phyloP scores from a whole-genome alignment of 1,139 yeast species.

The Lodderomyces pseudojiufengensis region DNA sequence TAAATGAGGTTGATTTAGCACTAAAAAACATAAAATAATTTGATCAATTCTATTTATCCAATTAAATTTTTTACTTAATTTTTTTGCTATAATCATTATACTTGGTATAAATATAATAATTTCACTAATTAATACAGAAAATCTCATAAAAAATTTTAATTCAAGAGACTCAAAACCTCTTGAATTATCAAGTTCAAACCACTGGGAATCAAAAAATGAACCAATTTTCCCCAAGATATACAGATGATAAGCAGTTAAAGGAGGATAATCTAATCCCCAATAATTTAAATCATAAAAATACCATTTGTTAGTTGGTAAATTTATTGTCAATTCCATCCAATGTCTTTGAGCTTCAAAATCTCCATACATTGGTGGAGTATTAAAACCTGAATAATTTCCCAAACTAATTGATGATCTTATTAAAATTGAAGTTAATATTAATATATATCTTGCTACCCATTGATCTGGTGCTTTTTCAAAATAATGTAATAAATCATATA shows the following conservation, averaged over 20 bases:
- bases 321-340: constrained; percentile 90
- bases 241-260: constrained; percentile 91
- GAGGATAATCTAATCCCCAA: constrained; percentile 99
- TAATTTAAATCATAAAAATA: constrained; percentile 83
- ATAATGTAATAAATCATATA: constrained; percentile 37
- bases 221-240: constrained; percentile 78
- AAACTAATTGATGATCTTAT: constrained; percentile 83
- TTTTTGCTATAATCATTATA: constrained; percentile 60
- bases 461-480: constrained; percentile 68
- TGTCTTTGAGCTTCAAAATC: constrained; percentile 98
- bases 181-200: constrained; percentile 75
- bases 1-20: constrained; percentile 76
- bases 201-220: constrained; percentile 50
- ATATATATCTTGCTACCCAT: constrained; percentile 83
- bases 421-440: constrained; percentile 70
- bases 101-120: constrained; percentile 75
- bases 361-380: constrained; percentile 76
- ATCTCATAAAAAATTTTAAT: constrained; percentile 79
- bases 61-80: constrained; percentile 57
- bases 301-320: constrained; percentile 75
- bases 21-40: constrained; percentile 67
- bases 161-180: constrained; percentile 69
- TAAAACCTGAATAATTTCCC: constrained; percentile 78
- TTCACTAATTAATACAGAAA: constrained; percentile 75
- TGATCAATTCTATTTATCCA: constrained; percentile 69